A percentile compares a stretch with the other conserved stretches of the same genome.
These are phyloP conservation scores for Melocanna baccifera DNA, from an alignment of 176 grass and related monocot species.

Conservation along the genomic window DNA sequence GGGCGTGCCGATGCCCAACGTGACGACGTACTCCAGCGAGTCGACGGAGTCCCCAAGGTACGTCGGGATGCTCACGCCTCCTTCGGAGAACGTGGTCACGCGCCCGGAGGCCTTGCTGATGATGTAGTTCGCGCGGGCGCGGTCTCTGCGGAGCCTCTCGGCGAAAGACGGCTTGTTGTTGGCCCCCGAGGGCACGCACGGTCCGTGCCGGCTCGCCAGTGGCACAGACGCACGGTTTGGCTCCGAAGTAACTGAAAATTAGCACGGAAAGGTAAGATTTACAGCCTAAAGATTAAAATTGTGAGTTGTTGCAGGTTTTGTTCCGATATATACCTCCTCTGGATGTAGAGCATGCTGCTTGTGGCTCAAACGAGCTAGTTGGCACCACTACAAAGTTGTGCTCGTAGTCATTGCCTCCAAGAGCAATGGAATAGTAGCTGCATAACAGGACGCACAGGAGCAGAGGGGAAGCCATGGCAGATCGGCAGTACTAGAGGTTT, in stretches of 20 bases:
- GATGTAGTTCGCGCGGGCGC: background rate
- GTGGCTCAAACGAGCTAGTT: background rate
- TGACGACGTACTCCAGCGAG: constrained; percentile 43
- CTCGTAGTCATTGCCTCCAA: background rate
- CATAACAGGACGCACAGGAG: background rate
- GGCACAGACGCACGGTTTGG: background rate
- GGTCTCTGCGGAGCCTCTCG: constrained; percentile 1
- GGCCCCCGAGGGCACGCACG: background rate
- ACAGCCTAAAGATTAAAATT: background rate
- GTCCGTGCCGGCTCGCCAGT: constrained; percentile 14
- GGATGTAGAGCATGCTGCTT: background rate
- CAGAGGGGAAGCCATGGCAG: background rate
- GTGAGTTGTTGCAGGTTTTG: no score
- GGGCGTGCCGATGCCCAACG: constrained; percentile 32
- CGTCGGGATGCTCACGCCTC: constrained; percentile 7
- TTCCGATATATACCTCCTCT: background rate
- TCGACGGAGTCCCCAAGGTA: constrained; percentile 1
- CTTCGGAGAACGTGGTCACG: background rate
- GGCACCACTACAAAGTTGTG: background rate
- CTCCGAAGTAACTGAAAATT: background rate
- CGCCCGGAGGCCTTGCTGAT: background rate
- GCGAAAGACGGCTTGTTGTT: background rate
- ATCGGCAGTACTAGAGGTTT: background rate
- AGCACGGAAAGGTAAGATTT: background rate
- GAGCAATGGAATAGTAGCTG: background rate